Evolutionary conservation across 257 asterid genomes (phyloP).

Genomic region (Jasminum sambac): DNA sequence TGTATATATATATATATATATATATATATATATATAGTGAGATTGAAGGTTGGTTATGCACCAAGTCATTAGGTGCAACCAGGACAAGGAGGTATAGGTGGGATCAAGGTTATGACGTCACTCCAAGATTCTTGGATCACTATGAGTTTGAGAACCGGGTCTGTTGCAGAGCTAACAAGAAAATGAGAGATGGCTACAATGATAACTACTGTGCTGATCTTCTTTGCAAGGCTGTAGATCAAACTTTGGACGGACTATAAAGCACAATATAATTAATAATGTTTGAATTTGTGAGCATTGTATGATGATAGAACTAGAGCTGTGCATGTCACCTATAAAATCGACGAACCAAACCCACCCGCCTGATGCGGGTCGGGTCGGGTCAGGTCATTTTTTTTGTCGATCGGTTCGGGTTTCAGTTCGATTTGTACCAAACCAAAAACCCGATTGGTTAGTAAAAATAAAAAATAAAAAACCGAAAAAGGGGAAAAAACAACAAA

Average conservation of each 20-base stretch:
- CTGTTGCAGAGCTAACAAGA: constrained; percentile 59
- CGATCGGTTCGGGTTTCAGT: too few relatives aligned
- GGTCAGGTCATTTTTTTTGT: too few relatives aligned
- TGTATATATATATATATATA: constrained; percentile 38
- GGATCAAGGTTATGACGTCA: constrained; percentile 71
- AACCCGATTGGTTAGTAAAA: too few relatives aligned
- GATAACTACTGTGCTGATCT: constrained; percentile 43
- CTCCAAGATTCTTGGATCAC: constrained; percentile 62
- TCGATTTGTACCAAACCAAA: too few relatives aligned
- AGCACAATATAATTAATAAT: constrained; percentile 36
- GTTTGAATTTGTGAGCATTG: not conserved
- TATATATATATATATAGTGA: constrained; percentile 36
- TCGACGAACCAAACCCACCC: too few relatives aligned
- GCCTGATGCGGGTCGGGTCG: too few relatives aligned
- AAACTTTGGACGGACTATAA: constrained; percentile 70
- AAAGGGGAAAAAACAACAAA: too few relatives aligned
- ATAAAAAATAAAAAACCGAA: too few relatives aligned
- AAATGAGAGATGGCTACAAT: constrained; percentile 52
- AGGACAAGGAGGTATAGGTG: constrained; percentile 60
- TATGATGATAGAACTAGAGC: too few relatives aligned
- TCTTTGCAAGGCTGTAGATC: constrained; percentile 54
- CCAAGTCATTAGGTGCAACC: constrained; percentile 67
- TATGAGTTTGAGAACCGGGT: constrained; percentile 44
- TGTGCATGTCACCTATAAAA: too few relatives aligned
- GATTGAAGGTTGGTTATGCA: constrained; percentile 52